These are phyloP conservation scores for Aspergillus ochraceus DNA, from an alignment of 2,329 filamentous ascomycete genomes.

Conservation along the genomic window DNA sequence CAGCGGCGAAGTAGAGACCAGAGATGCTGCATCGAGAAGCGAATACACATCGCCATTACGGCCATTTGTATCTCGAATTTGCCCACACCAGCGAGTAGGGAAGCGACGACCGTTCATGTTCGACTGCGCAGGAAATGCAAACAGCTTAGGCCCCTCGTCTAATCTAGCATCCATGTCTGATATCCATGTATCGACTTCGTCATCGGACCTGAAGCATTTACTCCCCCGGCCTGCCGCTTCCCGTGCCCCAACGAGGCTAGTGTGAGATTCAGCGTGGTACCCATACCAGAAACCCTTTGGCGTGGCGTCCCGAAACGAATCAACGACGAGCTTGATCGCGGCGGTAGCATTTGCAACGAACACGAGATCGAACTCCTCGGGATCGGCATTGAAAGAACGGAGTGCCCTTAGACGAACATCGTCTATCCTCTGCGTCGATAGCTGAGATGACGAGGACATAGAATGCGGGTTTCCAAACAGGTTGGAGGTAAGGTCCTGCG, in stretches of 20 bases:
- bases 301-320: slow-evolving; percentile 68
- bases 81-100: slow-evolving; percentile 67
- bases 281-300: slow-evolving; percentile 72
- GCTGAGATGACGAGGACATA: slow-evolving; percentile 75
- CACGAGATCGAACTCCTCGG: slow-evolving; percentile 78
- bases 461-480: slow-evolving; percentile 94
- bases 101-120: slow-evolving; percentile 84
- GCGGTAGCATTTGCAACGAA: slow-evolving; percentile 94
- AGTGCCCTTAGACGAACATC: slow-evolving; percentile 71
- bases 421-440: slow-evolving; percentile 72
- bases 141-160: slow-evolving; percentile 46
- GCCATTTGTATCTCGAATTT: slow-evolving; percentile 42
- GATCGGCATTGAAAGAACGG: slow-evolving; percentile 76
- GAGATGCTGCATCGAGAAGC: slow-evolving; percentile 79
- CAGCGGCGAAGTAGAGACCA: slow-evolving; percentile 74
- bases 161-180: slow-evolving; percentile 28
- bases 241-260: slow-evolving; percentile 78
- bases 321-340: slow-evolving; percentile 81
- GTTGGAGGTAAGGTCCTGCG: slow-evolving; percentile 72
- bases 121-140: slow-evolving; percentile 88
- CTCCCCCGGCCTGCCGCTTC: slow-evolving; percentile 64
- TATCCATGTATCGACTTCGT: slow-evolving; percentile 67
- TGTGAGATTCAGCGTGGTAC: slow-evolving; percentile 84
- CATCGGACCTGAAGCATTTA: slow-evolving; percentile 65
- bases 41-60: slow-evolving; percentile 56